Evolutionary conservation across 2,329 filamentous ascomycete genomes (phyloP), one percentile per base, ranked within the genome.

Genomic region (Calonectria montana): DNA sequence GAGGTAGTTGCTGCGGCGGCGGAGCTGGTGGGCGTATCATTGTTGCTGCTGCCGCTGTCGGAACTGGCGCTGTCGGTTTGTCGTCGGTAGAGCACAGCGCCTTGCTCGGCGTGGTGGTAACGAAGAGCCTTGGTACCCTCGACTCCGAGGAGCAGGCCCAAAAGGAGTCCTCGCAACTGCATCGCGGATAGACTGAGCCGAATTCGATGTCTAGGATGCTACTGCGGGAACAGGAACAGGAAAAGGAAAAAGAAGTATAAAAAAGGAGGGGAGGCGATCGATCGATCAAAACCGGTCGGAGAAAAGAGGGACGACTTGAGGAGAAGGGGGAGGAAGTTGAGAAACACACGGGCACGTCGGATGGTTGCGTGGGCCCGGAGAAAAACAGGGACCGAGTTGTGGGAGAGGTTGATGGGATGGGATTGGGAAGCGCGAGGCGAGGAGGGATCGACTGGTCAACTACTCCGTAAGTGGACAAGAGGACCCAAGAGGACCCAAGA

Each of bases 71-170:
- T 64, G 55, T 39, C 67, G n/a, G 61, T 43, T 41, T 72, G 59
- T 68, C 78, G 77, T 25, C 74, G 76, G 39, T 31, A 69, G 25
- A 62, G 37, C 8, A 18, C 29, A 23, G 27, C 57, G 35, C 47
- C 23, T 41, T 39, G 27, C 21, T 37, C 37, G 7, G 31, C 62
- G 41, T 69, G 69, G 57, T 69, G 72, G 48, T 50, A 64, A 23
- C 64, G 72, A 65, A 69, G 65, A 31, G 74, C 50, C 21, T 67
- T 70, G n/a, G 75, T 41, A 61, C 73, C 77, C 57, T 79, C 77
- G n/a, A 74, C 73, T 66, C 75, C 76, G 50, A 77, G 67, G 67
- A 78, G 72, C 67, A 79, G 59, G 65, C 77, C 74, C 63, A 79
- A 25, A 35, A 79, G 67, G 25, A 79, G 64, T 65, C 74, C 62